A percentile compares a stretch with the other conserved stretches of the same genome.
phyloP scores from a whole-genome alignment of 805 yeast genomes.

The Metschnikowia baotianmanensis region DNA sequence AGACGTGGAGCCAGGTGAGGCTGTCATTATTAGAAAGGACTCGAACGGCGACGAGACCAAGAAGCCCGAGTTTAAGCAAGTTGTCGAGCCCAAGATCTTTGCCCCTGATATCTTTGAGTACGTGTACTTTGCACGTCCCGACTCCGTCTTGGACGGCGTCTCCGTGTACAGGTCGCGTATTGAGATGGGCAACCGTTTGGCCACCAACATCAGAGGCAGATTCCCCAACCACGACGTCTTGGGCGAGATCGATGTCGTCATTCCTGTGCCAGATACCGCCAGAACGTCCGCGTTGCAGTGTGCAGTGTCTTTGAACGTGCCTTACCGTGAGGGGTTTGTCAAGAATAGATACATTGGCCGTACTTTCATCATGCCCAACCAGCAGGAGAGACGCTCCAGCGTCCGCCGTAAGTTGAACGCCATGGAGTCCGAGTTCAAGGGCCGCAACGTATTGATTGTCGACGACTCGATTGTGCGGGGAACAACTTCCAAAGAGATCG shows the following conservation, averaged over 20 bases:
- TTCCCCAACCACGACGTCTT: constrained; percentile 41
- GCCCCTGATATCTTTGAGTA: constrained; percentile 97
- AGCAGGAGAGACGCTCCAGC: constrained; percentile 86
- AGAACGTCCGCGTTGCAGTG: constrained; percentile 92
- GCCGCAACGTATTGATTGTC: constrained; percentile 80
- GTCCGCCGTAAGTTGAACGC: constrained; percentile 95
- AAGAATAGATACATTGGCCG: constrained; percentile 96
- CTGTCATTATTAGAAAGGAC: constrained; percentile 85
- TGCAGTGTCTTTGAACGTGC: constrained; percentile 74
- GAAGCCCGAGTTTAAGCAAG: constrained; percentile 81
- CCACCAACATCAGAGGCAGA: constrained; percentile 57
- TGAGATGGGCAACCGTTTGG: constrained; percentile 90
- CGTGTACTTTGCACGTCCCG: constrained; percentile 98
- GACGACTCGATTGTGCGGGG: constrained; percentile 98
- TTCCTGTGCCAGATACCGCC: constrained; percentile 98
- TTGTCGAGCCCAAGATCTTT: constrained; percentile 71
- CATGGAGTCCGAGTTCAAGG: constrained; percentile 88
- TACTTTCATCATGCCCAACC: constrained; percentile 98
- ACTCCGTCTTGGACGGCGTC: constrained; percentile 93
- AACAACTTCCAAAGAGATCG: constrained; percentile 94
- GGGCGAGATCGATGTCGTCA: constrained; percentile 81
- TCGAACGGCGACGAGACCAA: constrained; percentile 33
- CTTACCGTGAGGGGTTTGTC: constrained; percentile 95
- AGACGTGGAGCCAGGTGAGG: constrained; percentile 93
- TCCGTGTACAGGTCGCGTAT: constrained; percentile 91